Evolutionary conservation across 306 rosid genomes (phyloP).

Genomic region (Cicer chorassanicum): DNA sequence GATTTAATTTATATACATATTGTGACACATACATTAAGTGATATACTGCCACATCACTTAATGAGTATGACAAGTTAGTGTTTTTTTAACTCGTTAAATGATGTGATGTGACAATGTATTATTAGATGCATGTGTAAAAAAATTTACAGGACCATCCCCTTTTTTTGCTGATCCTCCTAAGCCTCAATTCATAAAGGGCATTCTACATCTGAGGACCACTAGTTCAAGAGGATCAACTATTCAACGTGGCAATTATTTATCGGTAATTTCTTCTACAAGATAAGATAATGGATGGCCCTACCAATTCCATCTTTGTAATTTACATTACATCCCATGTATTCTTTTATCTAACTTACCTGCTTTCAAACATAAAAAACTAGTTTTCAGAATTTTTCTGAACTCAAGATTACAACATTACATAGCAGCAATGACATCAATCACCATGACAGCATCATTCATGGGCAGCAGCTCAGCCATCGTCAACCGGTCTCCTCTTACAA

Average conservation of each 20-base stretch:
- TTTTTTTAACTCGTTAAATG: no score
- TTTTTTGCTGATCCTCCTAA: constrained; percentile 15
- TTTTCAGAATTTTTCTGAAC: neutral
- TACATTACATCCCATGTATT: constrained; percentile 29
- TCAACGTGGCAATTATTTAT: constrained; percentile 48
- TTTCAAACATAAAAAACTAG: neutral
- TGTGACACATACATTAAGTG: no score
- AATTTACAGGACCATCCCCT: neutral
- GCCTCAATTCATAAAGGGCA: constrained; percentile 8
- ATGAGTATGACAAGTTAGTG: no score
- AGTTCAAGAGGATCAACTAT: constrained; percentile 36
- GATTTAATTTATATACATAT: no score
- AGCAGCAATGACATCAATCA: constrained; percentile 55
- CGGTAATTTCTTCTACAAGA: constrained; percentile 43
- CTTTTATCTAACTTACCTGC: constrained; percentile 39
- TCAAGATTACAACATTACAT: constrained; percentile 2
- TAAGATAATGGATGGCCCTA: constrained; percentile 45
- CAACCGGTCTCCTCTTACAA: constrained; percentile 35
- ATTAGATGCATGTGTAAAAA: no score
- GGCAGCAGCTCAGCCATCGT: constrained; percentile 43
- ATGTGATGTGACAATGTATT: no score
- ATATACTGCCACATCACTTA: no score
- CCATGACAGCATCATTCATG: constrained; percentile 57
- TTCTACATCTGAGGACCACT: constrained; percentile 2
- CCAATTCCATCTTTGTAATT: constrained; percentile 18